Evolutionary conservation across 2,329 filamentous ascomycete genomes (phyloP), one percentile per base, ranked within the genome.

Genomic region (Colletotrichum liriopes): DNA sequence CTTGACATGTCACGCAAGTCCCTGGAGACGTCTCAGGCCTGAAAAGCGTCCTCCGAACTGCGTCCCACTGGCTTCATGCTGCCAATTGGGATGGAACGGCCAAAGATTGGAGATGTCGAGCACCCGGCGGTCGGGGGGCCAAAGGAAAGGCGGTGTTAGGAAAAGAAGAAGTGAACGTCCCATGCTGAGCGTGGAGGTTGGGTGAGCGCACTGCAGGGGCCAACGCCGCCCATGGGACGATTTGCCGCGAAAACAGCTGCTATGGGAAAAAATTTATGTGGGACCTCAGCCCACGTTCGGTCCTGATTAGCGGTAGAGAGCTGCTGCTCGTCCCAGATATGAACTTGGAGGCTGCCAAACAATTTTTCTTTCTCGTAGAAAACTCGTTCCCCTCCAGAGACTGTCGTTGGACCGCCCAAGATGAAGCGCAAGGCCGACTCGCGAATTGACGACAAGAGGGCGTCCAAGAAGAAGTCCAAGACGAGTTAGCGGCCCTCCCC

Each of bases 341-440:
- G 59, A 64, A 59, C 66, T 35, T 58, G 55, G 55, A 54, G 23
- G 32, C 26, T 43, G 54, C 51, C 69, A 63, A 49, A 49, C 37
- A 37, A n/a, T 23, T 35, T 49, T 49, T 55, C n/a, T 18, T 32
- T 52, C 16, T 49, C 43, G 23, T 9, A 56, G 35, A 5, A 6
- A 41, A 18, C n/a, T 20, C 23, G 58, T n/a, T 47, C 26, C 35
- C 6, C 39, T 43, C 26, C 43, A 54, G 32, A 60, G 23, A 52
- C 49, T 47, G 29, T 12, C 9, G 52, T 60, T 61, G 41, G 54
- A 35, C 59, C 32, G n/a, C 55, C 54, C 76, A 83, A 75, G 7
- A 90, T 90, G 87, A 91, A 91, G 83, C 87, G 89, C 83, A 91
- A 91, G 80, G 88, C 89, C 73, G 85, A 86, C 58, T 79, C 82